Percentiles rank a stretch among this genome's conserved stretches.
These are phyloP conservation scores for Ophiostoma populinum DNA, from an alignment of 2,329 filamentous ascomycete genomes.

Conservation along the genomic window DNA sequence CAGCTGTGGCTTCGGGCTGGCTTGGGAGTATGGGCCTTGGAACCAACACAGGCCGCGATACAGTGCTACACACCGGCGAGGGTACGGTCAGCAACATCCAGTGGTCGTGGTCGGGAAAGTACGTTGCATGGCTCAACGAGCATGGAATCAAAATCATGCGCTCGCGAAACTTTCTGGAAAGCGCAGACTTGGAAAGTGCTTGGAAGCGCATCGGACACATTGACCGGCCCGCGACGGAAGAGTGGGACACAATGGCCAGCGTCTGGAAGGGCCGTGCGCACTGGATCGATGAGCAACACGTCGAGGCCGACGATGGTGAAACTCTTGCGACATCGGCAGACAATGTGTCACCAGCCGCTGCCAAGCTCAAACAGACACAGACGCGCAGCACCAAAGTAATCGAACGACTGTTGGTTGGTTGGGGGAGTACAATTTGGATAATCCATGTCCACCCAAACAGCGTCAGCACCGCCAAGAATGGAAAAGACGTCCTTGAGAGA, in stretches of 20 bases:
- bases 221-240: conserved; percentile 67
- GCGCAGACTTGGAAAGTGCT: conserved; percentile 57
- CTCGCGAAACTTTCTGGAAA: conserved; percentile 69
- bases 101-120: conserved; percentile 86
- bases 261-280: conserved; percentile 87
- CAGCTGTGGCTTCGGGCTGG: conserved; percentile 77
- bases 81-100: conserved; percentile 82
- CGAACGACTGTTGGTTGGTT: conserved; percentile 80
- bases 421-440: conserved; percentile 94
- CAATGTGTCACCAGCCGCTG: conserved; percentile 24
- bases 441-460: conserved; percentile 73
- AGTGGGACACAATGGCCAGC: conserved; percentile 91
- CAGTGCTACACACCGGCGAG: conserved; percentile 77
- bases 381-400: conserved; percentile 29
- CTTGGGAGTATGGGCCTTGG: conserved; percentile 74
- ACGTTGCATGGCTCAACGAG: conserved; percentile 90
- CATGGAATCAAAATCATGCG: conserved; percentile 97
- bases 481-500: conserved; percentile 51
- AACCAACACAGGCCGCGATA: conserved; percentile 64
- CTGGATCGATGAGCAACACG: conserved; percentile 73
- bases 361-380: conserved; percentile 31
- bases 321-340: conserved; percentile 14
- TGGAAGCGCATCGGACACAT: conserved; percentile 94
- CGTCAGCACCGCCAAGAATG: conserved; percentile 46
- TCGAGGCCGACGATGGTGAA: conserved; percentile 54